A percentile compares a stretch with the other conserved stretches of the same genome.
These are phyloP conservation scores for Kandelia obovata DNA, from an alignment of 345 rosid species.

Conservation along the genomic window DNA sequence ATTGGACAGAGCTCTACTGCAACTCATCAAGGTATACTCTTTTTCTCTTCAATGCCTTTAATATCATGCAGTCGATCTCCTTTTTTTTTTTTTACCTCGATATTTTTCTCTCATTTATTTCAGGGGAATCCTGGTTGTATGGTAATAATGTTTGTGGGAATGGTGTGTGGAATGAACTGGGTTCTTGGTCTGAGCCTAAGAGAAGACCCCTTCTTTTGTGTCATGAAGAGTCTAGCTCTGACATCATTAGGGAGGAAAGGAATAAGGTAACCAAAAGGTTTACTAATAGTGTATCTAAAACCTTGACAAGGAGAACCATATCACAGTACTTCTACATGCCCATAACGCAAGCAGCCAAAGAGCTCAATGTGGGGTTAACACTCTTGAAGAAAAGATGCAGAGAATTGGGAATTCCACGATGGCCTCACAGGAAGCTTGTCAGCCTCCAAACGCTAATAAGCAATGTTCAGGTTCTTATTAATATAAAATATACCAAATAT, in stretches of 20 bases:
- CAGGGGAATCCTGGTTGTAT: slow-evolving; percentile 5
- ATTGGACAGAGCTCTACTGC: slow-evolving; percentile 15
- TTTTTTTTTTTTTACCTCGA: not conserved
- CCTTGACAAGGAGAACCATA: slow-evolving; percentile 32
- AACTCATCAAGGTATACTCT: slow-evolving; percentile 27
- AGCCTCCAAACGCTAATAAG: slow-evolving; percentile 46
- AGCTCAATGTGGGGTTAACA: slow-evolving; percentile 59
- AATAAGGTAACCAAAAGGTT: not conserved
- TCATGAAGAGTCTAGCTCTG: not conserved
- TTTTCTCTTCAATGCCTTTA: slow-evolving; percentile 5
- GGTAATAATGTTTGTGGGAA: slow-evolving; percentile 18
- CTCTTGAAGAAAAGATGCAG: slow-evolving; percentile 64
- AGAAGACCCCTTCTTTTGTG: not conserved
- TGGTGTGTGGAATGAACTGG: slow-evolving; percentile 34
- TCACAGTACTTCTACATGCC: slow-evolving; percentile 56
- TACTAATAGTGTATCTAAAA: slow-evolving; percentile 11
- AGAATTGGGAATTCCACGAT: slow-evolving; percentile 51
- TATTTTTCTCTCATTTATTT: not conserved
- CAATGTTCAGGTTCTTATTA: slow-evolving; percentile 38
- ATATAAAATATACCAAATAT: no score
- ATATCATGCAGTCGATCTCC: slow-evolving; percentile 17
- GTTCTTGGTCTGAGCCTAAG: slow-evolving; percentile 17
- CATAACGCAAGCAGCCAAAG: slow-evolving; percentile 57
- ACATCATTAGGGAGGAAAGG: slow-evolving; percentile 25
- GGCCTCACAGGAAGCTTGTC: slow-evolving; percentile 71